Conservation (phyloP, 352 stramenopile genomes). For the Phytophthora gonapodyides region DNA sequence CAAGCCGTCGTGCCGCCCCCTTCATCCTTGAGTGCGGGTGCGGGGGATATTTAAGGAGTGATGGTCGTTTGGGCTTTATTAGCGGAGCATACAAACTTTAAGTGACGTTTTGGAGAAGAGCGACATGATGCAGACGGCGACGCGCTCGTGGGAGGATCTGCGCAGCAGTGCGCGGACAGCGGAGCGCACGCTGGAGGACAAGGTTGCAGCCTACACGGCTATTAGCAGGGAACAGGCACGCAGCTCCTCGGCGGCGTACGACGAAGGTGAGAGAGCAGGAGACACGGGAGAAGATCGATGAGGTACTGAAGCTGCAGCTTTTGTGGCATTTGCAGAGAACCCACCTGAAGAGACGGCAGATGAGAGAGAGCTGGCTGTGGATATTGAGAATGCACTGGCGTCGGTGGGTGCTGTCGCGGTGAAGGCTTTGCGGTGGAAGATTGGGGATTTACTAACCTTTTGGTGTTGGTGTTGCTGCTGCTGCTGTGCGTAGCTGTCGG, state of each 20-base stretch:
- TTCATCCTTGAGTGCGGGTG: slow-evolving; percentile 33
- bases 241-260: slow-evolving; percentile 35
- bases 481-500: slow-evolving; percentile 56
- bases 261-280: slow-evolving; percentile 55
- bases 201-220: slow-evolving; percentile 71
- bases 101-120: neutral
- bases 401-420: slow-evolving; percentile 38
- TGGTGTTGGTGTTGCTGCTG: neutral
- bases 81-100: slow-evolving; percentile 9
- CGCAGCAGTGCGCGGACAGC: slow-evolving; percentile 63
- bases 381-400: slow-evolving; percentile 80
- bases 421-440: neutral
- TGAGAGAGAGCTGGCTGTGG: slow-evolving; percentile 65
- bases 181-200: slow-evolving; percentile 84
- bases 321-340: slow-evolving; percentile 54
- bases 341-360: slow-evolving; percentile 55
- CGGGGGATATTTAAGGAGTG: no score
- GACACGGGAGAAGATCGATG: neutral
- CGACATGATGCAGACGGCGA: slow-evolving; percentile 64
- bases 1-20: slow-evolving; percentile 46
- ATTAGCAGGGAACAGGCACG: slow-evolving; percentile 59
- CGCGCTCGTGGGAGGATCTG: slow-evolving; percentile 80
- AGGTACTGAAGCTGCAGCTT: slow-evolving; percentile 5
- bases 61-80: no score
- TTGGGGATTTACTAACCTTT: no score